Percentiles rank a stretch among this genome's conserved stretches.
These are phyloP conservation scores for Babesia ovis DNA, from an alignment of 169 alveolate genomes.

Conservation along the genomic window DNA sequence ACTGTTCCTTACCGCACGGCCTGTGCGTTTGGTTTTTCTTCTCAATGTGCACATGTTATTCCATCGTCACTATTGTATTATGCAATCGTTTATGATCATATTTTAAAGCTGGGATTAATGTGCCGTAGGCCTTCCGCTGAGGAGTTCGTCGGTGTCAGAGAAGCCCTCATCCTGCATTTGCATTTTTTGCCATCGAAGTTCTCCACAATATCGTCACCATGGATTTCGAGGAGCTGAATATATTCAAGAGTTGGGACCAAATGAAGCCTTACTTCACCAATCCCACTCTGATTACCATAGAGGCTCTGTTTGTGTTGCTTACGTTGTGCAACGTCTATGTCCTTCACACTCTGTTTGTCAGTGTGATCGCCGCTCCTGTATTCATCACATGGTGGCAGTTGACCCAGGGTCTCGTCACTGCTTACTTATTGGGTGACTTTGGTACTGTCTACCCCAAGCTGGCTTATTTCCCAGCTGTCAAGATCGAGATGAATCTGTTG, in stretches of 20 bases:
- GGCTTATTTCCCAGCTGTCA: conserved; percentile 85
- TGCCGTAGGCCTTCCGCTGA: conserved; percentile 1
- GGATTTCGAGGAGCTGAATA: conserved; percentile 38
- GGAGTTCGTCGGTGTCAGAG: conserved; percentile 14
- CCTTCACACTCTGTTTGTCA: conserved; percentile 86
- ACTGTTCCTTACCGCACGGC: neutral
- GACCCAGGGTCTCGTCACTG: conserved; percentile 88
- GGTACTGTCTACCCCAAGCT: conserved; percentile 83
- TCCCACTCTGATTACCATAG: conserved; percentile 86
- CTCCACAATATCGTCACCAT: conserved; percentile 1
- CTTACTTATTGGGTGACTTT: conserved; percentile 90
- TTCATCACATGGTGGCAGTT: conserved; percentile 92
- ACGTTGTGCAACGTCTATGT: conserved; percentile 89
- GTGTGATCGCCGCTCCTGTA: conserved; percentile 88
- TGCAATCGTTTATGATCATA: neutral
- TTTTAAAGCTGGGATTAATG: neutral
- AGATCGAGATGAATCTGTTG: conserved; percentile 76
- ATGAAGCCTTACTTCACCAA: conserved; percentile 82
- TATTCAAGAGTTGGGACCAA: conserved; percentile 78
- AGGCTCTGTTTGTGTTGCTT: conserved; percentile 81
- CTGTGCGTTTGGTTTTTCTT: neutral
- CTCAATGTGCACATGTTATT: neutral
- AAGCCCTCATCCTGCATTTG: conserved; percentile 3
- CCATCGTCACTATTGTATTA: neutral
- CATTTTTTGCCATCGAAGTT: neutral